Conservation (phyloP, 306 rosid species). For the Crotalaria pallida region DNA sequence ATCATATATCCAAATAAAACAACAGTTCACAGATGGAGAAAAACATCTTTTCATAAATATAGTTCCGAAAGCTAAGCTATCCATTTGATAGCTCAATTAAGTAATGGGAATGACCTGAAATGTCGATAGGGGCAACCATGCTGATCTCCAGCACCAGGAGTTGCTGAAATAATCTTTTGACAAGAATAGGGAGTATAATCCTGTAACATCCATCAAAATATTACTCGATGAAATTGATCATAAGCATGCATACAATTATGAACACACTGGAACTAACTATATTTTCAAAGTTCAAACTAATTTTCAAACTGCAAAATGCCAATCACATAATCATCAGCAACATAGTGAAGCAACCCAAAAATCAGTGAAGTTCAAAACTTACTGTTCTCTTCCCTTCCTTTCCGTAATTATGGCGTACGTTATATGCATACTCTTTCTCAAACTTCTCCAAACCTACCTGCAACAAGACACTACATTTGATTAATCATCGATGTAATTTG, state of each 20-base stretch:
- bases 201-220: conserved; percentile 39
- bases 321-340: neutral
- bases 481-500: conserved; percentile 5
- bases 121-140: conserved; percentile 99
- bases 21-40: neutral
- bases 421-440: conserved; percentile 84
- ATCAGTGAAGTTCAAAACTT: conserved; percentile 34
- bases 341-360: neutral
- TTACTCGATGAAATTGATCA: conserved; percentile 20
- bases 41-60: neutral
- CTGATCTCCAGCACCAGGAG: conserved; percentile 94
- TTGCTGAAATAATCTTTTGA: conserved; percentile 67
- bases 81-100: neutral
- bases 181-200: conserved; percentile 93
- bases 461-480: conserved; percentile 22
- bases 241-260: neutral
- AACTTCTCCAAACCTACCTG: conserved; percentile 93
- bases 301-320: conserved; percentile 4
- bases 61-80: conserved; percentile 7
- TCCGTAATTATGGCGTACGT: conserved; percentile 87
- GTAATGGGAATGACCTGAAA: conserved; percentile 57
- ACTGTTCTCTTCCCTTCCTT: conserved; percentile 92
- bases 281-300: too few relatives aligned
- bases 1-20: conserved; percentile 4
- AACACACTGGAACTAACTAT: conserved; percentile 8